Conservation (phyloP, 352 stramenopile species). For the Phytophthora pistaciae region DNA sequence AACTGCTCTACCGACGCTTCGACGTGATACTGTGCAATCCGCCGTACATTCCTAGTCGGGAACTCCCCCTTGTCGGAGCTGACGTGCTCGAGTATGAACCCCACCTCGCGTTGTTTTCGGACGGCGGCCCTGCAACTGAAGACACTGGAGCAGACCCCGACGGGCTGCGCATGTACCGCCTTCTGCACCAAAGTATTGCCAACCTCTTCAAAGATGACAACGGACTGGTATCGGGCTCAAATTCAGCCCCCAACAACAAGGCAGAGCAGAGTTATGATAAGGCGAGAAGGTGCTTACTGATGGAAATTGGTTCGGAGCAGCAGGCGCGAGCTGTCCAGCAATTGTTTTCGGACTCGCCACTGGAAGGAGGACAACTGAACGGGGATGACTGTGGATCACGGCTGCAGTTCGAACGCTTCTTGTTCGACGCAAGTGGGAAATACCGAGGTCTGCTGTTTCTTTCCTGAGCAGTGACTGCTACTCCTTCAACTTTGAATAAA, state of each 20-base stretch:
- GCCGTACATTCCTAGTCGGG: conserved; percentile 70
- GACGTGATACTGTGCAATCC: conserved; percentile 82
- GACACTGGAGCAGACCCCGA: conserved; percentile 25
- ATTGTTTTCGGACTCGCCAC: conserved; percentile 39
- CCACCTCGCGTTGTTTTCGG: conserved; percentile 77
- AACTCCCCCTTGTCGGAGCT: conserved; percentile 61
- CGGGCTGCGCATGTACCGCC: conserved; percentile 65
- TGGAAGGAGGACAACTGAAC: not conserved
- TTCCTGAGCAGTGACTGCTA: not conserved
- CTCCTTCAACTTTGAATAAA: not conserved
- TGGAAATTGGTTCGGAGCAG: conserved; percentile 68
- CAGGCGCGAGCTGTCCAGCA: conserved; percentile 56
- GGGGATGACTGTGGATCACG: not conserved
- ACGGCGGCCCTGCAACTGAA: conserved; percentile 31
- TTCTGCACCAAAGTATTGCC: conserved; percentile 41
- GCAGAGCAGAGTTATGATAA: not conserved
- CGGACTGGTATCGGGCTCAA: not conserved
- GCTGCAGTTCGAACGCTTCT: conserved; percentile 42
- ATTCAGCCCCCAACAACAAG: not conserved
- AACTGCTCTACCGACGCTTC: conserved; percentile 50
- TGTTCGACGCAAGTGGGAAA: conserved; percentile 49
- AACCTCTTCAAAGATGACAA: conserved; percentile 38
- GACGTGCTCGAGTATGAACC: conserved; percentile 78
- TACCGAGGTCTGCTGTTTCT: conserved; percentile 54
- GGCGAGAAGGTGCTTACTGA: conserved; percentile 38